Evolutionary conservation across 495 filamentous ascomycete genomes (phyloP), one percentile per base, ranked within the genome.

Genomic region (Alectoria sarmentosa): DNA sequence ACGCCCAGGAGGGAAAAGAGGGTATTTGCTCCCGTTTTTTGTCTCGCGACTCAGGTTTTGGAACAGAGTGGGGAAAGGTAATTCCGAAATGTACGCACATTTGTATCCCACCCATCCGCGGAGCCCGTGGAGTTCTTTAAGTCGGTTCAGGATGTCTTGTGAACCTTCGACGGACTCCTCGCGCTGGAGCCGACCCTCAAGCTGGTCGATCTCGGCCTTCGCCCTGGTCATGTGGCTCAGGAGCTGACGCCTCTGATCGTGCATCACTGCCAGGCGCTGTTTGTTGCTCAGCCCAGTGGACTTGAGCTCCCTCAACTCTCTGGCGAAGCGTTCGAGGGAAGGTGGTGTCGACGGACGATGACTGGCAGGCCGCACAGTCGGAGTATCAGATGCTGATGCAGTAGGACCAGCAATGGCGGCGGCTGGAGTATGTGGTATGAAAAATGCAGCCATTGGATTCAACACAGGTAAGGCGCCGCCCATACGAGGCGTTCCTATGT

Each of bases 171-270:
- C 17, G 2, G 49, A 54, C 49, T 19, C 14, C 49, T 54, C 49
- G 28, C 49, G 13, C 26, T 8, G 9, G 1, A 54, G 49, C 2
- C 49, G 26, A 15, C 4, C 28, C 49, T 54, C 49, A 1, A 54
- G 28, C 28, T 32, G 8, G 3, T 54, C 49, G 2, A 54, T 30
- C 28, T 54, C 49, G 28, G 49, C 26, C 49, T 54, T 54, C 2
- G 49, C 49, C 13, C 13, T 32, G 4, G 23, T 14, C 49, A 54
- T 19, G 49, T 54, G 49, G 19, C 49, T 54, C 49, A 54, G 49
- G 17, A 54, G 49, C 49, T 54, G 49, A 14, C 49, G 49, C 49
- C 49, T 30, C 49, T 54, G 49, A 4, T 54, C 49, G 14, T 54
- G 28, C 26, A 54, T 30, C 15, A 6, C 6, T 10, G 11, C 49